phyloP scores from a whole-genome alignment of 2,329 filamentous ascomycete genomes.

The Cercospora nicotianae region DNA sequence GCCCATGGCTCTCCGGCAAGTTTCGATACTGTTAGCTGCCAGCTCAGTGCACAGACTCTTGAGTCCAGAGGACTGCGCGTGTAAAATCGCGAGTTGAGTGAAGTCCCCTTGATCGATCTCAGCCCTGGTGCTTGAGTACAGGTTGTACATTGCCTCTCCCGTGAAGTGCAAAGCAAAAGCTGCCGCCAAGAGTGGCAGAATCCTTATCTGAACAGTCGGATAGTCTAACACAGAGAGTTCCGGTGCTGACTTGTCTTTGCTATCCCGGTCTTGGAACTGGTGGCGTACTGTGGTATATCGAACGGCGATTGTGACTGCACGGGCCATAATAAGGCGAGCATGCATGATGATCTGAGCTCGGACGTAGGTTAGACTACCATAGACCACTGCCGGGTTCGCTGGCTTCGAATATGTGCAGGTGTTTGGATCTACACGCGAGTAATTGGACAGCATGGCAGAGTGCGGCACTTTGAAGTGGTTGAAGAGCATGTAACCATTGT shows the following conservation, averaged over 20 bases:
- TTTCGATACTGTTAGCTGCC: conserved; percentile 57
- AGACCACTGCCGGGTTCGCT: conserved; percentile 52
- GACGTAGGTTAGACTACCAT: conserved; percentile 53
- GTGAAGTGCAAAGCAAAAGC: conserved; percentile 53
- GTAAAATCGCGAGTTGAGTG: conserved; percentile 51
- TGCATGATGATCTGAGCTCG: conserved; percentile 52
- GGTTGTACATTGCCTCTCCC: conserved; percentile 52
- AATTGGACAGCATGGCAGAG: conserved; percentile 52
- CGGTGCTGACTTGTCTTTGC: conserved; percentile 37
- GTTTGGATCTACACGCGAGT: conserved; percentile 50
- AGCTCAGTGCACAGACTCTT: conserved; percentile 56
- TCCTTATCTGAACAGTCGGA: conserved; percentile 55
- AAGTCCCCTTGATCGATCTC: conserved; percentile 54
- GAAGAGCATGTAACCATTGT: conserved; percentile 57
- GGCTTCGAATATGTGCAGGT: conserved; percentile 49
- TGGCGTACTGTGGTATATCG: conserved; percentile 52
- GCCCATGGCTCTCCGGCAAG: conserved; percentile 54
- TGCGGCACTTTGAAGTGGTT: conserved; percentile 50
- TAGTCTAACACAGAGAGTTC: conserved; percentile 55
- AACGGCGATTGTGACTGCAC: conserved; percentile 55
- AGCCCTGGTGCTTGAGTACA: conserved; percentile 49
- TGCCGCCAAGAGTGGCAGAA: conserved; percentile 55
- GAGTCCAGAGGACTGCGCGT: conserved; percentile 55
- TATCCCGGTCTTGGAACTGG: conserved; percentile 54
- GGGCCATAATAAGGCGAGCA: conserved; percentile 53